Evolutionary conservation across 768 basidiomycete genomes (phyloP), one percentile per base, ranked within the genome.

Genomic region (Mycena epipterygia): DNA sequence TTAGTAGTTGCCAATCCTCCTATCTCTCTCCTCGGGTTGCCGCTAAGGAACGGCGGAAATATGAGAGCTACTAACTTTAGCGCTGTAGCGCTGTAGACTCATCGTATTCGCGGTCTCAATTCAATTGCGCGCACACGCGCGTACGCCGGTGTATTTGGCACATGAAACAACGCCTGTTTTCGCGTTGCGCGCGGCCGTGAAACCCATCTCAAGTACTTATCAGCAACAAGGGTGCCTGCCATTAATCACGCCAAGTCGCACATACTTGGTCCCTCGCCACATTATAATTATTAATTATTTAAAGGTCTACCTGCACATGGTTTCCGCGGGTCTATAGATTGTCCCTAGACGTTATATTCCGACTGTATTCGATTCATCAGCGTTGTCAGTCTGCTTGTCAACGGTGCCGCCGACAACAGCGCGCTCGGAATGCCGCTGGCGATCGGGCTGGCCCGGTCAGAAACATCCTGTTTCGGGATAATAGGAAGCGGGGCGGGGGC

Each of bases 1-100:
- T 76, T 87, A 71, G 60, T 60, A n/a, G n/a, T n/a, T n/a, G 35
- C 41, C 56, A 70, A n/a, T 27, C 39, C 41, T 37, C 49, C 21
- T 69, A 57, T 5, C 0, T 55, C 17, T 56, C 35, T 65, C 37
- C 30, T 60, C n/a, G 42, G 32, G 30, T 42, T 11, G 58, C 16
- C 17, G 12, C 25, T 46, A 53, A 27, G 25, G 25, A 52, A 51
- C 58, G 51, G 42, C 2, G n/a, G 41, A 33, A 21, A 48, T 37
- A 32, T 32, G 51, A 35, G 30, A 19, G 17, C 30, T 33, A 53
- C 16, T 52, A n/a, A 11, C 51, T 14, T 52, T 16, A 29, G 51
- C 11, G 25, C n/a, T n/a, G n/a, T n/a, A n/a, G n/a, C n/a, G n/a
- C n/a, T 30, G 21, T 29, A 30, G 25, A 30, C 23, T 16, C 25